Percentiles rank a stretch among this genome's conserved stretches.
These are phyloP conservation scores for Lepiota brunneoincarnata DNA, from an alignment of 768 basidiomycete genomes.

Conservation along the genomic window DNA sequence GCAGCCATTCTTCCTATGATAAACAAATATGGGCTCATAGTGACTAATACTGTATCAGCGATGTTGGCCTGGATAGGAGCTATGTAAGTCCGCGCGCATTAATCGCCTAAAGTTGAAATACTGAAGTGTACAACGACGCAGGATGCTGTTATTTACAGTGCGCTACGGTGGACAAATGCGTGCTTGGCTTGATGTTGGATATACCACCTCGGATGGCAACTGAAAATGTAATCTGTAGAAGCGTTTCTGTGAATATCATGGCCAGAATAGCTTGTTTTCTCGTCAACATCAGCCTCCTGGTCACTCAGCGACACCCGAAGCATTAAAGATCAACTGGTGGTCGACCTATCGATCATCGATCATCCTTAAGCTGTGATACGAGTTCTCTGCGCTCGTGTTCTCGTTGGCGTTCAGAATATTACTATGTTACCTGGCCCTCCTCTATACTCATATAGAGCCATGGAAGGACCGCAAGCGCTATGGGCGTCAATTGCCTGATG, in stretches of 20 bases:
- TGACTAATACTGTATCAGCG: conserved; percentile 45
- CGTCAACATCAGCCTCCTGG: no score
- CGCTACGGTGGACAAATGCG: conserved; percentile 56
- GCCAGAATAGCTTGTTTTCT: no score
- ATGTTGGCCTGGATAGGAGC: conserved; percentile 49
- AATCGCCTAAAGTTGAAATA: not conserved
- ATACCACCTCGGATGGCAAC: conserved; percentile 39
- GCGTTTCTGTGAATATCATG: conserved; percentile 14
- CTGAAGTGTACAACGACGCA: conserved; percentile 17
- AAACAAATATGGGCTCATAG: conserved; percentile 45
- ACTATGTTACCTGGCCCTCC: no score
- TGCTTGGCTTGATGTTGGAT: conserved; percentile 55
- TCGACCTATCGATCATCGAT: no score
- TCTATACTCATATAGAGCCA: no score
- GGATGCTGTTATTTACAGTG: conserved; percentile 53
- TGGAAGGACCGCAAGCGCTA: no score
- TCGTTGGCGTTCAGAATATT: no score
- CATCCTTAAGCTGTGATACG: no score
- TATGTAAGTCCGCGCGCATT: conserved; percentile 35
- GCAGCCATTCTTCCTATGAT: conserved; percentile 53
- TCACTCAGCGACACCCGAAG: no score
- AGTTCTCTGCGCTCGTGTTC: no score
- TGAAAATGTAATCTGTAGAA: conserved; percentile 22
- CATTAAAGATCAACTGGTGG: no score
- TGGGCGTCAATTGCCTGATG: no score